Conservation (phyloP, 1,284 basidiomycete species). For the Ceratobasidium theobromae region DNA sequence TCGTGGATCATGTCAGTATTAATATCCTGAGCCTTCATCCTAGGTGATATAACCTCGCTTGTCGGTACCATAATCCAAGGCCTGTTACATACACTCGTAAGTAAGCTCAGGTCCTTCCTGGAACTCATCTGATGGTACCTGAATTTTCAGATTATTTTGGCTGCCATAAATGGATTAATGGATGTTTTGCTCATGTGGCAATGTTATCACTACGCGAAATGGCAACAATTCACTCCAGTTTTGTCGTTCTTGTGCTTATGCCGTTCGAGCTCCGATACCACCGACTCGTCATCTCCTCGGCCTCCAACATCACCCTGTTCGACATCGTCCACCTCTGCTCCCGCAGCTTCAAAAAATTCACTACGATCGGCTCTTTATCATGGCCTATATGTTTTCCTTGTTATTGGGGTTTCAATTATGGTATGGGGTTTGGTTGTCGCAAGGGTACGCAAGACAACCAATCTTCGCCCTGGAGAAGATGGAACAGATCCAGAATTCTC, state of each 20-base stretch:
- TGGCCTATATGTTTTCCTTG: constrained; percentile 4
- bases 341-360: background rate
- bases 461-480: constrained; percentile 16
- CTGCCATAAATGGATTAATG: constrained; percentile 18
- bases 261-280: background rate
- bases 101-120: too few relatives aligned
- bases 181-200: constrained; percentile 24
- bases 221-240: constrained; percentile 5
- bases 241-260: background rate
- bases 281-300: background rate
- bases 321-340: background rate
- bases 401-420: constrained; percentile 22
- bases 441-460: constrained; percentile 19
- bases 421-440: constrained; percentile 28
- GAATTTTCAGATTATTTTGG: constrained; percentile 23
- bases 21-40: background rate
- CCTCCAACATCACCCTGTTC: background rate
- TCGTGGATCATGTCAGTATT: background rate
- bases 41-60: constrained; percentile 24
- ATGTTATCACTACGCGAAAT: constrained; percentile 29
- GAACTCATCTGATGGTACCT: too few relatives aligned
- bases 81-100: constrained; percentile 22
- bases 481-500: constrained; percentile 27
- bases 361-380: background rate
- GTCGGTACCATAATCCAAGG: constrained; percentile 21